Conservation (phyloP, 78 protist genomes). For the Cavenderia fasciculata region DNA sequence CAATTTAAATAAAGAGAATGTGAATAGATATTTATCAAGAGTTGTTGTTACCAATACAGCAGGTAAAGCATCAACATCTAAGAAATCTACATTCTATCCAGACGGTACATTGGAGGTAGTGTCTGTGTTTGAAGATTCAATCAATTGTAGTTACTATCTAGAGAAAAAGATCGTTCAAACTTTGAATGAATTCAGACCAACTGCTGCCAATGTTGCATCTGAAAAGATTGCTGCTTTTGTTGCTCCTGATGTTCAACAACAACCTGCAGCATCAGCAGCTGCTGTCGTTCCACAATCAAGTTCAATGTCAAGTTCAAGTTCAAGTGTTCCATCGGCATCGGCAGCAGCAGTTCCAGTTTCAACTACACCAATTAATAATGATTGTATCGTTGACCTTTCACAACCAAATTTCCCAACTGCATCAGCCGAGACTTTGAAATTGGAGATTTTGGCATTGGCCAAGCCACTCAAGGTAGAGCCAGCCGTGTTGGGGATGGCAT, state of each 20-base stretch:
- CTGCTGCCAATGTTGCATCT: slow-evolving; percentile 9
- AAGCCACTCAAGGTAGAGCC: slow-evolving; percentile 24
- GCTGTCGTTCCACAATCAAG: not conserved
- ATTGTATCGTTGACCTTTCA: slow-evolving; percentile 48
- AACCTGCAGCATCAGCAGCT: not conserved
- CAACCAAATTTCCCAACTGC: slow-evolving; percentile 43
- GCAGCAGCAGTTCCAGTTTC: not conserved
- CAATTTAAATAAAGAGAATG: slow-evolving; percentile 40
- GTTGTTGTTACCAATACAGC: slow-evolving; percentile 42
- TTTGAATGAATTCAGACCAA: slow-evolving; percentile 65
- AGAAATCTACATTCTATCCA: slow-evolving; percentile 46
- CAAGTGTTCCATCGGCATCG: not conserved
- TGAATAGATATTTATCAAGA: slow-evolving; percentile 39
- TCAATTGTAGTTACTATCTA: slow-evolving; percentile 64
- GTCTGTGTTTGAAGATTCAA: slow-evolving; percentile 33
- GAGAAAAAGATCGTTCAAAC: slow-evolving; percentile 43
- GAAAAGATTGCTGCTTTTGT: slow-evolving; percentile 24
- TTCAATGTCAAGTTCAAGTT: not conserved
- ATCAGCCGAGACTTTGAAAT: slow-evolving; percentile 38
- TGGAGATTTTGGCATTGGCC: not conserved
- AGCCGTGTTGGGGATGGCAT: slow-evolving; percentile 37
- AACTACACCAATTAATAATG: too few relatives aligned
- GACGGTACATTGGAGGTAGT: slow-evolving; percentile 70
- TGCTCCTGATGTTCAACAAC: slow-evolving; percentile 2
- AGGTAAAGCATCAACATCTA: slow-evolving; percentile 67